phyloP scores from a whole-genome alignment of 352 stramenopile genomes.

The Phytophthora quininea region DNA sequence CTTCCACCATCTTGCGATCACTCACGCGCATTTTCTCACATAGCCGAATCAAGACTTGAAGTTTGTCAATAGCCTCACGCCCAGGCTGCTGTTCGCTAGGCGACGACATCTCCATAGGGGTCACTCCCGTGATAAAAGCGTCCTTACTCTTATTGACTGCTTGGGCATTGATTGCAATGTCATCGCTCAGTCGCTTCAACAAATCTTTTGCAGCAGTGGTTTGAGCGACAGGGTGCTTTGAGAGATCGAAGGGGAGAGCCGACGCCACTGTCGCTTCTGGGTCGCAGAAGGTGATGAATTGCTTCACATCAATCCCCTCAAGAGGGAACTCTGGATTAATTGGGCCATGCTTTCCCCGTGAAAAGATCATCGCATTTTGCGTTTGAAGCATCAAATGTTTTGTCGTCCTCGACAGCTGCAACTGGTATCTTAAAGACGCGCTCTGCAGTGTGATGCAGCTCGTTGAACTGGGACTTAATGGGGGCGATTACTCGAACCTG shows the following conservation, averaged over 20 bases:
- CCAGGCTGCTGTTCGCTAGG: conserved; percentile 12
- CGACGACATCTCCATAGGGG: conserved; percentile 46
- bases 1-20: conserved; percentile 61
- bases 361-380: conserved; percentile 76
- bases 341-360: conserved; percentile 11
- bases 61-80: conserved; percentile 27
- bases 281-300: conserved; percentile 80
- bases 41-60: conserved; percentile 57
- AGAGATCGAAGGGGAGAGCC: conserved; percentile 94
- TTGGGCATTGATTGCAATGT: conserved; percentile 90
- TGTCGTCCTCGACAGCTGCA: conserved; percentile 8
- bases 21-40: conserved; percentile 55
- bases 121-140: conserved; percentile 71
- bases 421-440: conserved; percentile 32
- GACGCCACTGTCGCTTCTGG: conserved; percentile 51
- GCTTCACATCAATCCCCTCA: conserved; percentile 66
- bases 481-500: conserved; percentile 54
- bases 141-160: conserved; percentile 79
- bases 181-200: conserved; percentile 90
- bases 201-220: conserved; percentile 95
- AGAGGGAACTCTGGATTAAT: conserved; percentile 83
- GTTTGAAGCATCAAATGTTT: conserved; percentile 74
- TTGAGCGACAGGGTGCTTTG: conserved; percentile 85
- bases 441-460: conserved; percentile 55
- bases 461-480: conserved; percentile 73